Evolutionary conservation across 2,329 filamentous ascomycete species (phyloP).

Genomic region (Blastomyces emzantsi): DNA sequence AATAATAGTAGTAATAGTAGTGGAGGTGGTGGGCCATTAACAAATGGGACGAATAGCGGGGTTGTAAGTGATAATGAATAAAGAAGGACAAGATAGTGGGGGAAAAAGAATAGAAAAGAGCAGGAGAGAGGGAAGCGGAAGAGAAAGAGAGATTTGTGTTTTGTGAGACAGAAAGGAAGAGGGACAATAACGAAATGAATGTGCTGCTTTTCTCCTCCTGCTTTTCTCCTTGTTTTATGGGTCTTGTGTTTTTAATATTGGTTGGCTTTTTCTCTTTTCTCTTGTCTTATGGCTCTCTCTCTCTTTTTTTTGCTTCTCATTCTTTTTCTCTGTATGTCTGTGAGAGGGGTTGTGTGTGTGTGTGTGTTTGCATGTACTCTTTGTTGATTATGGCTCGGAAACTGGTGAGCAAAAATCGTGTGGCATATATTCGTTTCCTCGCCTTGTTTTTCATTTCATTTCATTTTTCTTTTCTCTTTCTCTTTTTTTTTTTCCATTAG

Average conservation of each 20-base stretch:
- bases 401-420: not conserved
- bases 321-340: constrained; percentile 1
- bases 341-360: not conserved
- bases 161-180: not conserved
- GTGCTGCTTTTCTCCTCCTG: not conserved
- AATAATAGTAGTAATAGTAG: constrained; percentile 12
- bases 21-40: constrained; percentile 17
- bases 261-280: not conserved
- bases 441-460: not conserved
- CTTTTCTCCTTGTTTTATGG: not conserved
- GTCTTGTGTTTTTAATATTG: not conserved
- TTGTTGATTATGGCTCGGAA: not conserved
- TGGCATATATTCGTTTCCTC: not conserved
- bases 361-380: not conserved
- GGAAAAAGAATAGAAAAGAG: not conserved
- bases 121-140: not conserved
- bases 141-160: not conserved
- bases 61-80: constrained; percentile 26
- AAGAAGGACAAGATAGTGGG: not conserved
- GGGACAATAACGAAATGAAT: not conserved
- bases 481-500: not conserved
- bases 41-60: constrained; percentile 26
- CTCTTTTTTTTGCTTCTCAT: not conserved
- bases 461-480: not conserved
- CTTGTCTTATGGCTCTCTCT: too few relatives aligned